Base-by-base conservation (phyloP, 1,284 basidiomycete genomes). In the Cryptococcus wingfieldii region DNA sequence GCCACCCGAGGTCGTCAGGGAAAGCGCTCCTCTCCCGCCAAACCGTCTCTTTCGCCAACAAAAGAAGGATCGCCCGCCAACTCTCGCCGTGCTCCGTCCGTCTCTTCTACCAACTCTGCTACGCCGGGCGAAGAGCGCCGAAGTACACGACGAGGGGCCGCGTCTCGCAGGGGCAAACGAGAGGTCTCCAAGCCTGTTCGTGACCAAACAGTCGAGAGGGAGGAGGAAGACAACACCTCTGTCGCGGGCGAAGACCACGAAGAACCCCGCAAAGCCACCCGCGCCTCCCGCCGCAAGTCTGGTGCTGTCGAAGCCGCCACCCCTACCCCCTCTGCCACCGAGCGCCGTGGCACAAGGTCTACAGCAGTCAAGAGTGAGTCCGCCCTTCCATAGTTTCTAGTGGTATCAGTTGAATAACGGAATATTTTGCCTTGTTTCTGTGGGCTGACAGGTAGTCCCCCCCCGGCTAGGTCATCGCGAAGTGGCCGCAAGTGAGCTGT, bases 101-200 rank as follows among this genome's bases (percentile, higher is more conserved):
- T 67, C 0, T 58, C 62, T 1, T 70, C 71, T 0, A 61, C 63
- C 0, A 61, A 60, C 0, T 68, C 70, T 0, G 66, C 45, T 4
- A 46, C 66, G 4, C 63, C 67, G 7, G 59, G 49, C 7, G 54
- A 37, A 8, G 54, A 62, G 46, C 43, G 64, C 27, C 38, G 61
- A 31, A 56, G 56, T 18, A 51, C 53, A 6, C 46, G 54, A 28
- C 25, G 61, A 31, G 18, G 39, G 9, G 42, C 41, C 31, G 47
- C 28, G 38, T 48, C 50, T 25, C 27, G 55, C 28, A 50, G 62
- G 39, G 60, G 57, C 6, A 65, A 69, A 62, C 51, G 69, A n/a
- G 69, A 71, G 3, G 66, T 69, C 2, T 56, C 64, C 16, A 72
- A 69, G 48, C 53, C 61, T 25, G 68, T 66, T 7, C 62, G 68